phyloP scores from a whole-genome alignment of 75 land plant genomes.

The Chamaecyparis obtusa region DNA sequence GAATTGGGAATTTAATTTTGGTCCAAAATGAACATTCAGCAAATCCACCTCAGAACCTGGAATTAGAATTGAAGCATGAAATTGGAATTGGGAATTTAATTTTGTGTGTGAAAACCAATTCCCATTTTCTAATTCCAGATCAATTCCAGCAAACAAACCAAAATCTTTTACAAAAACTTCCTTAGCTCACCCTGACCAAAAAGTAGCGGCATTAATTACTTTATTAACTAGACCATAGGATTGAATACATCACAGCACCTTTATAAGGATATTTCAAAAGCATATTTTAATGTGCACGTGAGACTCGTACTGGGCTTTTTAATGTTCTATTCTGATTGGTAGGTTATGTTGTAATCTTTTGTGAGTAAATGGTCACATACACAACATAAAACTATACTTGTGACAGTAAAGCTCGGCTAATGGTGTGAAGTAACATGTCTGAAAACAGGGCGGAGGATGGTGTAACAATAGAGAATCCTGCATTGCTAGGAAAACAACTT shows the following conservation, averaged over 20 bases:
- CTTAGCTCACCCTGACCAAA: too few species aligned
- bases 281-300: background rate
- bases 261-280: background rate
- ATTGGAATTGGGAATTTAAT: too few species aligned
- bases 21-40: too few species aligned
- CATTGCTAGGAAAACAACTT: constrained; percentile 46
- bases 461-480: constrained; percentile 70
- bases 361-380: background rate
- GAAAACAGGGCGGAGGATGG: constrained; percentile 82
- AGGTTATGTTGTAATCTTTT: background rate
- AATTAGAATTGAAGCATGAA: too few species aligned
- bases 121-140: too few species aligned
- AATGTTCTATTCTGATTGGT: background rate
- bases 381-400: background rate
- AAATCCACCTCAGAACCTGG: too few species aligned
- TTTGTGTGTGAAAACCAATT: too few species aligned
- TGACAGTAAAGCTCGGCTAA: background rate
- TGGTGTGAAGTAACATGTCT: background rate
- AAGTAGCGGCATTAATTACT: background rate
- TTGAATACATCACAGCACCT: background rate
- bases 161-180: background rate
- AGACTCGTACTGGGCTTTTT: background rate
- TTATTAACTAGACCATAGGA: background rate
- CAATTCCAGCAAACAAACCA: too few species aligned
- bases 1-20: too few species aligned